A percentile compares a stretch with the other conserved stretches of the same genome.
Conservation (phyloP, 306 rosid genomes). For the Senna tora region DNA sequence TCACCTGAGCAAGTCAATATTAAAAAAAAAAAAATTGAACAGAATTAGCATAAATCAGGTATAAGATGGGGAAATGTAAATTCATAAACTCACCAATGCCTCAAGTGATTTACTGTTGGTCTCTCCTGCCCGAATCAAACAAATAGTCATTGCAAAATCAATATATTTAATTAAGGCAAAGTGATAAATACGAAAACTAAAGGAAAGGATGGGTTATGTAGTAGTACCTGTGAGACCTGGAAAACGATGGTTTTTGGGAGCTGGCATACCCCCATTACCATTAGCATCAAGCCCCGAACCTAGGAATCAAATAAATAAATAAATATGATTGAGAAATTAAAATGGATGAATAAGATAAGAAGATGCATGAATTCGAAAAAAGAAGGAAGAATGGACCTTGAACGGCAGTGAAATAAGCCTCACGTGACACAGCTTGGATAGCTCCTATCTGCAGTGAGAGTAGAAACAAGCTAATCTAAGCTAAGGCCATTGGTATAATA, state of each 20-base stretch:
- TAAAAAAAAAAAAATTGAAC: not conserved
- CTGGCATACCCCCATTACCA: conserved; percentile 35
- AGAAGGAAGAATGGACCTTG: conserved; percentile 50
- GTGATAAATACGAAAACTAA: not conserved
- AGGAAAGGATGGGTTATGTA: not conserved
- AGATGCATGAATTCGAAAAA: not conserved
- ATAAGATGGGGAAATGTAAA: too few species aligned
- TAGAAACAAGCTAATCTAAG: not conserved
- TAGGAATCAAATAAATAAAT: not conserved
- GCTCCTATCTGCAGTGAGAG: conserved; percentile 81
- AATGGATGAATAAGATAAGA: too few species aligned
- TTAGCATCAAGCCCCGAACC: conserved; percentile 46
- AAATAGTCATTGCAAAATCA: too few species aligned
- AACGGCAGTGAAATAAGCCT: conserved; percentile 71
- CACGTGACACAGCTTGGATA: conserved; percentile 75
- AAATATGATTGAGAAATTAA: not conserved
- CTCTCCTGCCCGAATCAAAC: too few species aligned
- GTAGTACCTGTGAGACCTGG: conserved; percentile 67
- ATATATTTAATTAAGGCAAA: too few species aligned
- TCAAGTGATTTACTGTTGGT: conserved; percentile 74
- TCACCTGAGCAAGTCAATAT: conserved; percentile 63
- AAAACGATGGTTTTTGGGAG: conserved; percentile 49
- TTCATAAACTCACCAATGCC: conserved; percentile 70
- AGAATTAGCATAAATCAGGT: not conserved
- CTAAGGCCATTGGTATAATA: too few species aligned